Evolutionary conservation across 805 yeast genomes (phyloP), one percentile per base, ranked within the genome.

Genomic region (Yamadazyma sp.): DNA sequence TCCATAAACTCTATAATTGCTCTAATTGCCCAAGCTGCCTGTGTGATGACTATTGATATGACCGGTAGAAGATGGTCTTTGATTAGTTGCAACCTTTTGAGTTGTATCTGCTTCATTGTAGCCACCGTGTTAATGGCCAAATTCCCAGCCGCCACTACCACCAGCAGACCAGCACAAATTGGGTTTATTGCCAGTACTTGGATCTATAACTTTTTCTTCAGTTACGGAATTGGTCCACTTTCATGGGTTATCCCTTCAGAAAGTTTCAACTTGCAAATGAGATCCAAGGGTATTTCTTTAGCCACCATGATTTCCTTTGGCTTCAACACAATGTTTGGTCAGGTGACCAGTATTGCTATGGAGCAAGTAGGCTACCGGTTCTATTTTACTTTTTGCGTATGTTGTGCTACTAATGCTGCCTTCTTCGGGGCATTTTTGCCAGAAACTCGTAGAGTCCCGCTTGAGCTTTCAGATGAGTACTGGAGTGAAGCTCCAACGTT

Each of bases 201-300:
- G 49, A 44, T 52, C 33, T 59, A 57, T 35, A 59, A 60, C 52
- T 60, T 63, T 31, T 58, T 60, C 3, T 60, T 60, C 51, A 41
- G 46, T 44, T 48, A 60, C 60, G 45, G 60, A 50, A 50, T 59
- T 58, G 55, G 52, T 16, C 66, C 66, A 19, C 54, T 62, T 49
- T 64, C 68, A 30, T 62, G 69, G 69, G 53, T 63, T 34, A 57
- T 54, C 51, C 67, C 67, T 21, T 60, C 68, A 24, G 69, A 63
- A 52, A 55, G 60, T 38, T 57, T 59, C 57, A 66, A 65, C 18
- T 52, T 63, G 54, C 58, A 62, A 52, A 62, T 62, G 42, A 62
- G 69, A 60, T 57, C 67, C 16, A 59, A 54, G 20, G 68, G 66
- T 40, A 48, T 62, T 11, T 63, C 67, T 2, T 36, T 46, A 18